Base-by-base conservation (phyloP, 2,329 filamentous ascomycete species). In the Penicillium sp. region DNA sequence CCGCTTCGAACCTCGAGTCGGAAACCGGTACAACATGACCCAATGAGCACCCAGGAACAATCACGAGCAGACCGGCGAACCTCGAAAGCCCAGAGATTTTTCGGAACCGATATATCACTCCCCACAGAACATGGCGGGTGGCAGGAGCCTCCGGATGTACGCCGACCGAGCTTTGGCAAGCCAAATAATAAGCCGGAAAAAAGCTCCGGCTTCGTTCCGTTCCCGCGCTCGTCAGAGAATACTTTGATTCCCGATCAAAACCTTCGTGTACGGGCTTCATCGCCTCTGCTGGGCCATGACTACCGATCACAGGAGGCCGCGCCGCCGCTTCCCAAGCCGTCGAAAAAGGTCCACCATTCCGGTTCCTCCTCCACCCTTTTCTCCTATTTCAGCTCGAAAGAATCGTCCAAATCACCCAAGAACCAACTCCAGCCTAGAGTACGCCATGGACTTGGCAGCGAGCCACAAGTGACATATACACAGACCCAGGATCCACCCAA, bases 361-460 rank as follows among this genome's bases (percentile, higher is more conserved):
- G 72, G 73, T 29, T 81, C 79, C 10, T 74, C 75, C 10, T 77
- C 78, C 1, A 77, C 78, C 4, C 63, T 80, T 11, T 75, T 72
- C 58, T 80, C 79, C 42, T 76, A 77, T 56, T 81, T 79, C 58
- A 78, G 76, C 59, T 70, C 75, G 20, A 72, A 76, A 48, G 76
- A 74, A 51, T 73, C 72, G 5, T 71, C 74, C 18, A 66, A 78
- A 57, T 74, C 55, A 67, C 71, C 31, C 61, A 76, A 77, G 63
- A 43, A 57, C 56, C 26, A 59, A 32, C 34, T 58, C 3, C 64
- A 66, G 44, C 59, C 63, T 13, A 34, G 51, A 57, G 48, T 63
- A 38, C 63, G 55, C 34, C 58, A 58, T 39, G 62, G 53, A 43
- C 60, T 60, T 32, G 61, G 59, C 35, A 46, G 54, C 13, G 65